Base-by-base conservation (phyloP, 306 rosid genomes). In the Corylus heterophylla region DNA sequence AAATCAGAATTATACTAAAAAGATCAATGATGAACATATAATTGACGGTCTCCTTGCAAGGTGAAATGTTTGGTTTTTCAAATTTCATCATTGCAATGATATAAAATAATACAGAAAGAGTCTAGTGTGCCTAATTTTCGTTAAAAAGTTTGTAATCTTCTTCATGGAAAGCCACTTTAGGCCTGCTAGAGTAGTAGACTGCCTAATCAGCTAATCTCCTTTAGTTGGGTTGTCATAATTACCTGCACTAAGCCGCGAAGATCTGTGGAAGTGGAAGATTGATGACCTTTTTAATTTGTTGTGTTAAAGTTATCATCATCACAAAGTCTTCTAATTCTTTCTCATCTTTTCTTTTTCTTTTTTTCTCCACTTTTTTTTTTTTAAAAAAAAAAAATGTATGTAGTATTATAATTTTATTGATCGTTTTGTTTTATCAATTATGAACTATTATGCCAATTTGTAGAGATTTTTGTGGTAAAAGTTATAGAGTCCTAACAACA, bases 181-280 rank as follows among this genome's bases (percentile, higher is more conserved):
- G 59, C 64, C 20, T 37, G 27, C 20, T 70, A 17, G 39, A 50
- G 47, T 18, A 61, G 25, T 79, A 51, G 55, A 73, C 54, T 73
- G 63, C 10, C 42, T 48, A 13, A 71, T 79, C 47, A 7, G 29
- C 63, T 22, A 45, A 56, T 73, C 70, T 67, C 63, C 59, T 25
- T 76, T 76, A 68, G 78, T 76, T 73, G 69, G 80, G 80, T 51
- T 14, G 66, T 73, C 80, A 77, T 80, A 51, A 80, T 84, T 84
- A 76, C 69, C 13, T 39, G 20, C 82, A 84, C 76, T 73, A 66
- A 18, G 47, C 64, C 9, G 8, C 2, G 25, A 18, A 18, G 22
- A n/a, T 6, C 5, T 14, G 51, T 8, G 51, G 51, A 9, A 27
- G 62, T 67, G 69, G 79, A 58, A 51, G 7, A 11, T 16, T 54